phyloP scores from a whole-genome alignment of 2,329 filamentous ascomycete genomes.

The Ambrosiella xylebori region DNA sequence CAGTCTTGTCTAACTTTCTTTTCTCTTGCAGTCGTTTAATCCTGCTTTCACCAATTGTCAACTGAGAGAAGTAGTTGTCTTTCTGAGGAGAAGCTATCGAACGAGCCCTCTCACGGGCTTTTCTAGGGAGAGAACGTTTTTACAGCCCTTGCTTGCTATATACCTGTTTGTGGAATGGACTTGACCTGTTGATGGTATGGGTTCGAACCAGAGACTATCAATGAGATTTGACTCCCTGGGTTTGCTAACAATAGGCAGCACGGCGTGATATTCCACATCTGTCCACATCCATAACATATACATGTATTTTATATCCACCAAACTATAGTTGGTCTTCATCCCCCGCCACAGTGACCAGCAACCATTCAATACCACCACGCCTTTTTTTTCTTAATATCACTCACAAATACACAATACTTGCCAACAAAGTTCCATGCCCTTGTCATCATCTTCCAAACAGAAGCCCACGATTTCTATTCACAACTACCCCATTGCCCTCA shows the following conservation, averaged over 20 bases:
- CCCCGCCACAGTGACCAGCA: too few relatives aligned
- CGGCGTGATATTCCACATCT: too few relatives aligned
- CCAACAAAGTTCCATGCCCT: neutral
- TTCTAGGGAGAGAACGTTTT: neutral
- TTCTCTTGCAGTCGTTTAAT: neutral
- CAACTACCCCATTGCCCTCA: neutral
- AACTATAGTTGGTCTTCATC: too few relatives aligned
- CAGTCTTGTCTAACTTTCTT: neutral
- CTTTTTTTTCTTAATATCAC: too few relatives aligned
- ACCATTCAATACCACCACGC: too few relatives aligned
- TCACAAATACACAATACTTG: too few relatives aligned
- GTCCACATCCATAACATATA: too few relatives aligned
- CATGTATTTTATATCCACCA: too few relatives aligned
- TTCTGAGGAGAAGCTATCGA: neutral
- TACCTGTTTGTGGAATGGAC: neutral
- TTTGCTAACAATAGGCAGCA: too few relatives aligned
- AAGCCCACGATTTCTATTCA: neutral
- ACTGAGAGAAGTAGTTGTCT: neutral
- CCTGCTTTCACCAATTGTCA: neutral
- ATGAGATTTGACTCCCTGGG: too few relatives aligned
- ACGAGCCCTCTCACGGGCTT: neutral
- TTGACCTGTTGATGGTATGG: neutral
- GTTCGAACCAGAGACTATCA: too few relatives aligned
- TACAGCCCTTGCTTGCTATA: neutral
- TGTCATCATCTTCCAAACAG: neutral